A percentile compares a stretch with the other conserved stretches of the same genome.
Conservation (phyloP, 805 yeast species). For the Ogataea saltuana region DNA sequence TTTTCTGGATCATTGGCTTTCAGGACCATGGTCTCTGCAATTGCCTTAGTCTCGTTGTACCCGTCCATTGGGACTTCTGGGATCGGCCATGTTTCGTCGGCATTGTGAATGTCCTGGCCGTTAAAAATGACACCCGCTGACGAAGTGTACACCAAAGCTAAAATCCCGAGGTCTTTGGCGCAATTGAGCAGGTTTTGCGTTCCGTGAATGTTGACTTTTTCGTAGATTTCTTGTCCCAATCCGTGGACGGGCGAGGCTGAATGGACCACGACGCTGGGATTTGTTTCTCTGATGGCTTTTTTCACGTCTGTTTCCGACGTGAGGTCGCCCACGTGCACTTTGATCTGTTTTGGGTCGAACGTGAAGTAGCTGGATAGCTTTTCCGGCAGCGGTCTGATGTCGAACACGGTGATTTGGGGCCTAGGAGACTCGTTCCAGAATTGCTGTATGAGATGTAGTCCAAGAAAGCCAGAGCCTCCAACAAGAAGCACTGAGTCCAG, state of each 20-base stretch:
- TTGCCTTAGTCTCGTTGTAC: slow-evolving; percentile 91
- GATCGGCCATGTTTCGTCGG: slow-evolving; percentile 92
- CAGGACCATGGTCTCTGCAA: slow-evolving; percentile 82
- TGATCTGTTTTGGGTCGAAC: slow-evolving; percentile 59
- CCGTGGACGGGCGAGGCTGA: slow-evolving; percentile 98
- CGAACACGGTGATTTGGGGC: slow-evolving; percentile 83
- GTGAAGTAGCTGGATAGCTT: slow-evolving; percentile 69
- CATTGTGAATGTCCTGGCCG: slow-evolving; percentile 90
- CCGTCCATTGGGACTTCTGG: slow-evolving; percentile 95
- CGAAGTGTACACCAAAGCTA: slow-evolving; percentile 88
- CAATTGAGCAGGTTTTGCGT: slow-evolving; percentile 72
- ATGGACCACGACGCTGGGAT: slow-evolving; percentile 82
- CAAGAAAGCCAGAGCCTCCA: slow-evolving; percentile 97
- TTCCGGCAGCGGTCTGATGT: slow-evolving; percentile 84
- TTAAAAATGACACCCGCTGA: slow-evolving; percentile 97
- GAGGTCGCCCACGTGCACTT: slow-evolving; percentile 78
- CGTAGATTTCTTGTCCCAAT: slow-evolving; percentile 74
- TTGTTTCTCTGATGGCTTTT: slow-evolving; percentile 55
- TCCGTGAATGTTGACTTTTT: slow-evolving; percentile 88
- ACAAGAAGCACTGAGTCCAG: slow-evolving; percentile 69
- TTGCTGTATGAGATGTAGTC: slow-evolving; percentile 86
- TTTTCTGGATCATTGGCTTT: slow-evolving; percentile 61
- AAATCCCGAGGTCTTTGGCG: slow-evolving; percentile 50
- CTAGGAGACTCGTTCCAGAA: slow-evolving; percentile 64
- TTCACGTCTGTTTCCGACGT: slow-evolving; percentile 71